Evolutionary conservation across 2,329 filamentous ascomycete genomes (phyloP), one percentile per base, ranked within the genome.

Genomic region (Chrysosporium queenslandicum): DNA sequence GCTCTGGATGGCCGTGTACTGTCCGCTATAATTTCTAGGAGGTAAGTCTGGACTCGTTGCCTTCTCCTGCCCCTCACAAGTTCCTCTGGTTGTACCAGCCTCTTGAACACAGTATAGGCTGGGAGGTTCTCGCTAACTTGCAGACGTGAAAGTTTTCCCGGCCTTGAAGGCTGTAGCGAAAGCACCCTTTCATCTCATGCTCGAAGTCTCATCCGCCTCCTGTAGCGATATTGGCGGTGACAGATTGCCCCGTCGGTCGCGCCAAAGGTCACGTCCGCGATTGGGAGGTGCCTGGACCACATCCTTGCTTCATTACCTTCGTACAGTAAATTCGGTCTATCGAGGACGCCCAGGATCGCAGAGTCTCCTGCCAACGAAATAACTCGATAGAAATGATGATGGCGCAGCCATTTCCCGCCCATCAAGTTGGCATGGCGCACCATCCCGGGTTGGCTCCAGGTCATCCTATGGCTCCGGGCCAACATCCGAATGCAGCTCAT

Each of bases 371-470:
- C 29, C 14, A 27, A 39, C 21, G 37, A 25, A 42, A 18, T 64
- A 59, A 59, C 61, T 55, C 59, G 50, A 60, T 60, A 66, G 66
- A 77, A 71, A 77, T 78, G 66, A 75, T 74, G 70, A 75, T 75
- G 71, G 68, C 71, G 64, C 73, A 74, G 66, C 72, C 73, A 58
- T 82, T 77, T 65, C 75, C 78, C 64, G 74, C 77, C 66, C 76
- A 78, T 69, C 76, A 78, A 67, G 74, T 68, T 56, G 73, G 73
- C 68, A 79, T 82, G 68, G 77, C 70, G 55, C 71, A 79, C 54
- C 77, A 78, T 58, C 75, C 76, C 48, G 77, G 77, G 52, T 71
- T 82, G 62, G 73, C 76, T 57, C 79, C 79, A 57, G 79, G 76
- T 48, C 80, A 82, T 60, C 78, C 78, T 56, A 81, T 82, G 73